phyloP scores from a whole-genome alignment of 2,329 filamentous ascomycete species.

The Fusarium goolgardi region DNA sequence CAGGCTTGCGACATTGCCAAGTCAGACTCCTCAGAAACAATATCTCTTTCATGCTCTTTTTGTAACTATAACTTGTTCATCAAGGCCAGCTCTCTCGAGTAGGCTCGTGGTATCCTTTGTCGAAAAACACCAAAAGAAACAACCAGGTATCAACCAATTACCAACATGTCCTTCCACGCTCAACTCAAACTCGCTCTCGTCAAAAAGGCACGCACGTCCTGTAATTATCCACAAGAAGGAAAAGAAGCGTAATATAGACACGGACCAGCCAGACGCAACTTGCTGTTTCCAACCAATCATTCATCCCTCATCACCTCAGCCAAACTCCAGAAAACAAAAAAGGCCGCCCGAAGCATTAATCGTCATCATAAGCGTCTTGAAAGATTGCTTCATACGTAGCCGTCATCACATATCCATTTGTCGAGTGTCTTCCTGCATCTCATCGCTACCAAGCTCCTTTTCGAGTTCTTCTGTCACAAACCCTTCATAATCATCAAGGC shows the following conservation, averaged over 20 bases:
- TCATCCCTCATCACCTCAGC: slow-evolving; percentile 7
- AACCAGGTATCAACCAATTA: slow-evolving; percentile 39
- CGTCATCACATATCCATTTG: slow-evolving; percentile 55
- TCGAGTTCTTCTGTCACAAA: slow-evolving; percentile 96
- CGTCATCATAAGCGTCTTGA: slow-evolving; percentile 43
- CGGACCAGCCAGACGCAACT: slow-evolving; percentile 22
- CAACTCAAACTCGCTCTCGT: slow-evolving; percentile 23
- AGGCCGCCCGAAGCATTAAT: slow-evolving; percentile 35
- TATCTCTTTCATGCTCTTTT: slow-evolving; percentile 1
- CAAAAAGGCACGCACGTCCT: slow-evolving; percentile 5
- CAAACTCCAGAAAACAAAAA: slow-evolving; percentile 40
- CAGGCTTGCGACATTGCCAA: slow-evolving; percentile 8
- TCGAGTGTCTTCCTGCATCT: slow-evolving; percentile 65
- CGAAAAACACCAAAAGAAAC: slow-evolving; percentile 34
- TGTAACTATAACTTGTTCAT: slow-evolving; percentile 10
- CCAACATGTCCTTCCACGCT: slow-evolving; percentile 13
- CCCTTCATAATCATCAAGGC: slow-evolving; percentile 90
- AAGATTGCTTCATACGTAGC: slow-evolving; percentile 31
- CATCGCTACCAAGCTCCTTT: slow-evolving; percentile 77
- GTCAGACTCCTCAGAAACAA: background rate
- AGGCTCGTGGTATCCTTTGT: slow-evolving; percentile 37
- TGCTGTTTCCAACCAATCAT: slow-evolving; percentile 24
- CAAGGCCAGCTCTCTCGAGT: slow-evolving; percentile 6
- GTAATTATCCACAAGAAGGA: slow-evolving; percentile 23
- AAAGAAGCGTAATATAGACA: slow-evolving; percentile 29